A percentile compares a stretch with the other conserved stretches of the same genome.
Conservation (phyloP, 768 basidiomycete genomes). For the Punctularia strigosozonata region DNA sequence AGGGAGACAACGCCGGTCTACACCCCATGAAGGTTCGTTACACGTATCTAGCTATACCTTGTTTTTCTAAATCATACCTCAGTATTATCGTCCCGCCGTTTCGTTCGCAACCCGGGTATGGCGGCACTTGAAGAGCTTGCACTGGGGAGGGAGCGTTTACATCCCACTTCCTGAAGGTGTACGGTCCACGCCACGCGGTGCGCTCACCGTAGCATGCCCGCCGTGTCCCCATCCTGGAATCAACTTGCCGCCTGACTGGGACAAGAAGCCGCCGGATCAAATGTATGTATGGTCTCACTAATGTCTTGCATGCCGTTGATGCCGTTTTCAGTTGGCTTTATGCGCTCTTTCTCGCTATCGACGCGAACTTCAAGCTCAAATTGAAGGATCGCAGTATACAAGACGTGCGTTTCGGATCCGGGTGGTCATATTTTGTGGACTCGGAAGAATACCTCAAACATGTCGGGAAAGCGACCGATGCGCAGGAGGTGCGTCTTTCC, state of each 20-base stretch:
- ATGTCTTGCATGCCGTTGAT: too few relatives aligned
- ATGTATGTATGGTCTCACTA: too few relatives aligned
- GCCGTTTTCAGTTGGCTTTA: conserved; percentile 15
- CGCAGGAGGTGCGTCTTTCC: conserved; percentile 4
- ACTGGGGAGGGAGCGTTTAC: conserved; percentile 2
- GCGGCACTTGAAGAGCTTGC: conserved; percentile 2
- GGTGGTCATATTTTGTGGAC: conserved; percentile 11
- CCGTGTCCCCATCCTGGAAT: conserved; percentile 6
- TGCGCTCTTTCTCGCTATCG: conserved; percentile 15
- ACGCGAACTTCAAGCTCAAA: conserved; percentile 21
- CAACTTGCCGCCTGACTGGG: conserved; percentile 4
- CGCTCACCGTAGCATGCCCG: conserved; percentile 4
- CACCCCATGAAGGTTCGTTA: background rate
- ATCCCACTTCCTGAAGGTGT: background rate
- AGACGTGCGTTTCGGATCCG: conserved; percentile 3
- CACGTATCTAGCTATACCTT: background rate
- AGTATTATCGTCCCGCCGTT: background rate
- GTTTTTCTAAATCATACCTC: background rate
- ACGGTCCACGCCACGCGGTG: conserved; percentile 1
- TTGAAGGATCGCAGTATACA: conserved; percentile 11
- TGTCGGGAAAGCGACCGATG: background rate
- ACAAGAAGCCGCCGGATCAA: too few relatives aligned
- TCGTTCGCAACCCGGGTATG: conserved; percentile 1
- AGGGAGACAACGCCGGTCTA: background rate
- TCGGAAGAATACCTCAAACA: background rate